Percentiles rank a stretch among this genome's conserved stretches.
phyloP scores from a whole-genome alignment of 768 basidiomycete genomes.

The Boletus subcaerulescens region DNA sequence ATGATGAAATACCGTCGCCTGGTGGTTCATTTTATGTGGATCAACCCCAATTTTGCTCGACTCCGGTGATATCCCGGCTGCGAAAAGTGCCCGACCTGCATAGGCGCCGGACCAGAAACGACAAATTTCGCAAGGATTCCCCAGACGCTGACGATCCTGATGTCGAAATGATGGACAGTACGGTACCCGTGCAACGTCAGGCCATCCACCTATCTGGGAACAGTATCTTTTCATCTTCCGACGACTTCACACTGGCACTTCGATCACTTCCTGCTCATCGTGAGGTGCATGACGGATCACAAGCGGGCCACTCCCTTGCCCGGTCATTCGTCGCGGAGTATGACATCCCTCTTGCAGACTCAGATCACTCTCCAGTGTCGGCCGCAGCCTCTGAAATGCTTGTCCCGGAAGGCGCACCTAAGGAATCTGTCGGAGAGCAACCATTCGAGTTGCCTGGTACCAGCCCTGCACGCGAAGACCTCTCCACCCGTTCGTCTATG shows the following conservation, averaged over 20 bases:
- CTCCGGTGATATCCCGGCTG: conserved; percentile 15
- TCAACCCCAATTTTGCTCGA: conserved; percentile 27
- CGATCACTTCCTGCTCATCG: neutral
- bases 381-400: neutral
- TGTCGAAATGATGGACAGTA: conserved; percentile 22
- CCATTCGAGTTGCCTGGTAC: conserved; percentile 7
- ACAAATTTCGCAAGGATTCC: neutral
- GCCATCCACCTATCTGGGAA: conserved; percentile 23
- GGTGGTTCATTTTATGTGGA: conserved; percentile 17
- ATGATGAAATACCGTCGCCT: neutral
- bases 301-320: neutral
- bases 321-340: conserved; percentile 20
- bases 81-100: neutral
- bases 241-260: conserved; percentile 27
- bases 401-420: neutral
- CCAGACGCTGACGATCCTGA: neutral
- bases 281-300: neutral
- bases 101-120: neutral
- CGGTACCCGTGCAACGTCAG: conserved; percentile 1
- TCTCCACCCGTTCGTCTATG: neutral
- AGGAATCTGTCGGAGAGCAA: neutral
- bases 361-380: conserved; percentile 1
- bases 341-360: conserved; percentile 7
- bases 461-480: conserved; percentile 7
- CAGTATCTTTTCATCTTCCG: conserved; percentile 31